Percentiles rank a stretch among this genome's conserved stretches.
Evolutionary conservation across 2,329 filamentous ascomycete species (phyloP).

Genomic region (Neopestalotiopsis rosae): DNA sequence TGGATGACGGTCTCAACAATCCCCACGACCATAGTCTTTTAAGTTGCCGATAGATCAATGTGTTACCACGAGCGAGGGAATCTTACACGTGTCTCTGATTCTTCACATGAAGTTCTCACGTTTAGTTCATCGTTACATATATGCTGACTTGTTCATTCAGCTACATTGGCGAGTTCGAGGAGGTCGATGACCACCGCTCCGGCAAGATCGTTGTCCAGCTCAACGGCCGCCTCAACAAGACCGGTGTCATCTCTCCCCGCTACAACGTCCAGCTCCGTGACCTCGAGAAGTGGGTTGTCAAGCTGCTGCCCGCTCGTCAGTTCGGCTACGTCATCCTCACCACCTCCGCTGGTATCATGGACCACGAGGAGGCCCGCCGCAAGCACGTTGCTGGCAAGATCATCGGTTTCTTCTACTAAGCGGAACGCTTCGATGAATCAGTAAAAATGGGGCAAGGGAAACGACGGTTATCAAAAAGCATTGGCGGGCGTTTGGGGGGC

Average conservation of each 20-base stretch:
- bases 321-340: constrained; percentile 99
- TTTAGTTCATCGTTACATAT: constrained; percentile 94
- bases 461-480: constrained; percentile 26
- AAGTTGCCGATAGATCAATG: constrained; percentile 97
- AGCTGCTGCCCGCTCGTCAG: constrained; percentile 98
- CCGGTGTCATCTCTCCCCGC: constrained; percentile 97
- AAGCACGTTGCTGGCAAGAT: constrained; percentile 99
- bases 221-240: constrained; percentile 99
- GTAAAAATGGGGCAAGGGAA: constrained; percentile 13
- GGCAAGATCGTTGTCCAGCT: constrained; percentile 99
- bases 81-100: constrained; percentile 96
- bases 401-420: constrained; percentile 99
- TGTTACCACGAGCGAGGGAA: constrained; percentile 66
- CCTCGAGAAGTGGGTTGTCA: constrained; percentile 99
- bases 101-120: constrained; percentile 77
- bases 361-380: constrained; percentile 98
- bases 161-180: constrained; percentile 99
- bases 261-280: constrained; percentile 99
- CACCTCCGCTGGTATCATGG: constrained; percentile 99
- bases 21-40: constrained; percentile 97
- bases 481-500: constrained; percentile 37
- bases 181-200: constrained; percentile 98
- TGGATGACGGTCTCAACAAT: constrained; percentile 88
- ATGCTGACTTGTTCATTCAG: constrained; percentile 63
- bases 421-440: constrained; percentile 19